Percentiles rank a stretch among this genome's conserved stretches.
phyloP scores from a whole-genome alignment of 202 grass and related monocot genomes.

The Setaria viridis region DNA sequence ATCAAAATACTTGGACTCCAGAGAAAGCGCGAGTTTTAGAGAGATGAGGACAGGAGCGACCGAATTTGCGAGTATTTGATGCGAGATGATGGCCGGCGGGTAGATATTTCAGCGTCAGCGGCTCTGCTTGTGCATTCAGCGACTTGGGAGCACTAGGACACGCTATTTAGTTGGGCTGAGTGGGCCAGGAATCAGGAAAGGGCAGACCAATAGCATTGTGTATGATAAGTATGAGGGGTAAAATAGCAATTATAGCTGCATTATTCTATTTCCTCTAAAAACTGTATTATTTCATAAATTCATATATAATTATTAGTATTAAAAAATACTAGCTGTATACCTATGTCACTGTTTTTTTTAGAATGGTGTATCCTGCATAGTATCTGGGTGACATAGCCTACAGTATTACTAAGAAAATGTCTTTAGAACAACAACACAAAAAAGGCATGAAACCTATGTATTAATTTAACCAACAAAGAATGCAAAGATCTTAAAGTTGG shows the following conservation, averaged over 20 bases:
- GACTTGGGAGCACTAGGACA: background rate
- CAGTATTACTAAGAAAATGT: conserved; percentile 16
- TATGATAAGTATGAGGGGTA: background rate
- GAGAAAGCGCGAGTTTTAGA: background rate
- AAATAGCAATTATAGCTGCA: background rate
- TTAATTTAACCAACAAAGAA: conserved; percentile 30
- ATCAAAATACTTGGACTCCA: background rate
- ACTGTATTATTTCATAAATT: background rate
- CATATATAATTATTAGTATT: background rate
- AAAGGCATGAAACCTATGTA: conserved; percentile 17
- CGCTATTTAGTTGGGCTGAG: background rate
- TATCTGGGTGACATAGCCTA: background rate
- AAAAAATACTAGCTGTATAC: background rate
- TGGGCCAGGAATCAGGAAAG: background rate
- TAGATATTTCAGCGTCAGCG: background rate
- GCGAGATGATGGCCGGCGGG: background rate
- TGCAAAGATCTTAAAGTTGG: conserved; percentile 40
- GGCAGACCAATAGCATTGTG: background rate
- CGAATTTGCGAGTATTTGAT: background rate
- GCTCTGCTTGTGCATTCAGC: background rate
- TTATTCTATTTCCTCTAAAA: background rate
- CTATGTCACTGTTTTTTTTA: background rate
- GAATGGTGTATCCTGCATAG: background rate
- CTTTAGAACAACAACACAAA: conserved; percentile 1
- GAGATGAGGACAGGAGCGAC: background rate